Evolutionary conservation across 805 yeast genomes (phyloP).

Genomic region (Kodamaea laetipori): DNA sequence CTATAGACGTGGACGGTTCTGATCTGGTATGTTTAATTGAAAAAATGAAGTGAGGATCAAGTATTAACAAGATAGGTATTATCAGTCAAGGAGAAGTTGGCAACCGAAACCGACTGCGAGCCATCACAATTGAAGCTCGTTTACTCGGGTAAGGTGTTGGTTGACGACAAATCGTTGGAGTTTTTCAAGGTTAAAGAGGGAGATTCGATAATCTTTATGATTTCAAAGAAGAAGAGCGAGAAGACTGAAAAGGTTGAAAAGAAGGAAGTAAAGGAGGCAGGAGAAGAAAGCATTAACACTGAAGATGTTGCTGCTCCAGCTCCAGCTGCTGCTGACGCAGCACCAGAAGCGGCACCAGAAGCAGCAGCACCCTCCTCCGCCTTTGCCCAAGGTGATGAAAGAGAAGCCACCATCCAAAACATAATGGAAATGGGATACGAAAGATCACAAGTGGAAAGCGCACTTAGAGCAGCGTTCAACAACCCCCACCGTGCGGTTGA

Average conservation of each 20-base stretch:
- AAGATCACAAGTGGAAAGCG: constrained; percentile 82
- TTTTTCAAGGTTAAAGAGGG: constrained; percentile 76
- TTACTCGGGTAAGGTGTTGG: constrained; percentile 87
- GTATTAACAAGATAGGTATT: constrained; percentile 42
- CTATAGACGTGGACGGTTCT: constrained; percentile 68
- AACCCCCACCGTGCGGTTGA: constrained; percentile 99
- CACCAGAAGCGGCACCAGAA: constrained; percentile 24
- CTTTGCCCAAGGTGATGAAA: constrained; percentile 74
- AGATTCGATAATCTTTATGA: constrained; percentile 92
- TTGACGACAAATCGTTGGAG: constrained; percentile 75
- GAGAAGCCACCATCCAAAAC: constrained; percentile 75
- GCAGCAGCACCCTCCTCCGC: constrained; percentile 46
- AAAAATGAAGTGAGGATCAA: neutral
- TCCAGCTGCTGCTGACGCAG: constrained; percentile 16
- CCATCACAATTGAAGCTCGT: constrained; percentile 81
- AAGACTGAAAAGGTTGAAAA: constrained; percentile 23
- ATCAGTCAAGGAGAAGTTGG: constrained; percentile 73
- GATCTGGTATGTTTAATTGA: constrained; percentile 19
- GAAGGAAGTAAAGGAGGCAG: constrained; percentile 16
- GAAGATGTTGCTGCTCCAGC: constrained; percentile 22
- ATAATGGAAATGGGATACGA: constrained; percentile 97
- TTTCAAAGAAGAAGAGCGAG: constrained; percentile 49
- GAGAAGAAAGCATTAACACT: constrained; percentile 12
- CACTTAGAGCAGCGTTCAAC: constrained; percentile 92
- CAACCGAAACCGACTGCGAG: constrained; percentile 66